Evolutionary conservation across 371 early-diverging fungal genomes (phyloP).

Genomic region (Mortierella sp.): DNA sequence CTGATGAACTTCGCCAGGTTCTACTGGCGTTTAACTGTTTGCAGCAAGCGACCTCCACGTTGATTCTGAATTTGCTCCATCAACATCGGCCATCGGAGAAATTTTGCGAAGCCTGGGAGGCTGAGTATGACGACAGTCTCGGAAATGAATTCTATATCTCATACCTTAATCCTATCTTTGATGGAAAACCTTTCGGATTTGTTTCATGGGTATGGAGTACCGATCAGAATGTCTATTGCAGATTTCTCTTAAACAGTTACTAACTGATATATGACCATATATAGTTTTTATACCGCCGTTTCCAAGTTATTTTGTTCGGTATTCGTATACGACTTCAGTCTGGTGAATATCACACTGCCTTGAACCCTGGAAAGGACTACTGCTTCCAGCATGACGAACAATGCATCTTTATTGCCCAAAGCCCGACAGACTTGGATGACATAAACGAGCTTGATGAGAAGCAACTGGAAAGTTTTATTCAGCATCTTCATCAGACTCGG

Average conservation of each 20-base stretch:
- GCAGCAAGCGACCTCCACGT: slow-evolving; percentile 76
- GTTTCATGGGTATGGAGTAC: slow-evolving; percentile 64
- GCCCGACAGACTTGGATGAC: slow-evolving; percentile 67
- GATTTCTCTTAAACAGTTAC: not conserved
- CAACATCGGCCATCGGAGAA: slow-evolving; percentile 68
- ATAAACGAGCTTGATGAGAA: slow-evolving; percentile 54
- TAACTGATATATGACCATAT: not conserved
- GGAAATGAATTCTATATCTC: slow-evolving; percentile 79
- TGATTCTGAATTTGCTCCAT: slow-evolving; percentile 77
- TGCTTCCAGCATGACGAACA: slow-evolving; percentile 68
- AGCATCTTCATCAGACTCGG: slow-evolving; percentile 37
- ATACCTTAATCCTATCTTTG: slow-evolving; percentile 66
- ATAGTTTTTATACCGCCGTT: slow-evolving; percentile 71
- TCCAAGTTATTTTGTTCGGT: slow-evolving; percentile 79
- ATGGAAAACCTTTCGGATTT: slow-evolving; percentile 69
- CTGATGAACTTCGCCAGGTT: slow-evolving; percentile 80
- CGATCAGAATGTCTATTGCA: not conserved
- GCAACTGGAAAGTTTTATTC: slow-evolving; percentile 37
- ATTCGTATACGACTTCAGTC: slow-evolving; percentile 61
- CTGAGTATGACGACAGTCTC: slow-evolving; percentile 82
- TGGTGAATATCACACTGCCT: slow-evolving; percentile 60
- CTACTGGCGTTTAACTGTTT: slow-evolving; percentile 77
- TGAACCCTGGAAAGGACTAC: slow-evolving; percentile 79
- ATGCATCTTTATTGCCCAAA: slow-evolving; percentile 77
- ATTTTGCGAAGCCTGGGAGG: slow-evolving; percentile 78